Evolutionary conservation across 345 rosid genomes (phyloP).

Genomic region (Cochlearia excelsa): DNA sequence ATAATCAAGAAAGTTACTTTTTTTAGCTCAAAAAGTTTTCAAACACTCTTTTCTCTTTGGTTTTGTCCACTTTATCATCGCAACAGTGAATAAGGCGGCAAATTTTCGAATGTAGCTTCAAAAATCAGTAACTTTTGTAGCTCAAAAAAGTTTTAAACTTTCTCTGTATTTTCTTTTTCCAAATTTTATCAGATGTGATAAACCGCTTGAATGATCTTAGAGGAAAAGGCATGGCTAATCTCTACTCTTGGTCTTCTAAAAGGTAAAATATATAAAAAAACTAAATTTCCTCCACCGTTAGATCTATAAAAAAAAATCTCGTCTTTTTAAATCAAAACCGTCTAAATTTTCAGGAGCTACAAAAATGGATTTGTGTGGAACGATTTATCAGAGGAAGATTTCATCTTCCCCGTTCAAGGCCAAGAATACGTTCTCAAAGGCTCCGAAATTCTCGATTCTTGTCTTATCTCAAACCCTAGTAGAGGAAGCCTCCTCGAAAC

Average conservation of each 20-base stretch:
- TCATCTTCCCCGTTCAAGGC: constrained; percentile 78
- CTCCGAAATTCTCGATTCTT: constrained; percentile 65
- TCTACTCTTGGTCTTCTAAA: constrained; percentile 96
- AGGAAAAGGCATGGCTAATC: constrained; percentile 82
- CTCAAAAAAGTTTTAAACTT: background rate
- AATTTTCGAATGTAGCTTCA: constrained; percentile 25
- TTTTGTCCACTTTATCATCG: constrained; percentile 16
- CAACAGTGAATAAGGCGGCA: constrained; percentile 30
- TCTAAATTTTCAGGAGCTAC: constrained; percentile 61
- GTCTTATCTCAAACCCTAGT: constrained; percentile 30
- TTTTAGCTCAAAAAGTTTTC: constrained; percentile 24
- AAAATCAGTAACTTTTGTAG: background rate
- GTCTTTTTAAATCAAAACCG: constrained; percentile 1
- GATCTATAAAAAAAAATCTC: constrained; percentile 11
- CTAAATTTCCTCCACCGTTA: constrained; percentile 1
- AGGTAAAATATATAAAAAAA: constrained; percentile 38
- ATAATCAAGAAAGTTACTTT: constrained; percentile 20
- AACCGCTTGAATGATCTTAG: constrained; percentile 72
- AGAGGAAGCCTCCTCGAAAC: constrained; percentile 41
- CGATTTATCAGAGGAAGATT: constrained; percentile 71
- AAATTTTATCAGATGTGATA: constrained; percentile 62
- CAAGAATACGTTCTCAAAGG: constrained; percentile 93
- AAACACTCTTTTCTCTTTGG: constrained; percentile 24
- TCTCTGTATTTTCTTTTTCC: background rate
- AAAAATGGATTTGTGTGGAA: constrained; percentile 96